These are phyloP conservation scores for Diplodia mutila DNA, from an alignment of 2,329 filamentous ascomycete genomes.

Conservation along the genomic window DNA sequence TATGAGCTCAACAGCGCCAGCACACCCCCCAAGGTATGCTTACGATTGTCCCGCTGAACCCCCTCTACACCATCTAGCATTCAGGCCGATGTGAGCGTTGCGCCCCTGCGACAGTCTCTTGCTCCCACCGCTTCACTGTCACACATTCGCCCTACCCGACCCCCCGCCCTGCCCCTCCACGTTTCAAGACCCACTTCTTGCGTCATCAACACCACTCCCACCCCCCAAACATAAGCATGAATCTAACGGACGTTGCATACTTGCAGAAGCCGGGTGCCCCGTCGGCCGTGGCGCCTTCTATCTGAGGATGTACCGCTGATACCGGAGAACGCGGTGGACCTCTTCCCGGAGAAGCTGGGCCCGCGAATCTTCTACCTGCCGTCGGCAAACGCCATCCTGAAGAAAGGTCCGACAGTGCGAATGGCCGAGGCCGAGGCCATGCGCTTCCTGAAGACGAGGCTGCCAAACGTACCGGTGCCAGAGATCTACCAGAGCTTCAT, in stretches of 20 bases:
- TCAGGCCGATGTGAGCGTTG: background rate
- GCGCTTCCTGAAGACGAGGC: slow-evolving; percentile 14
- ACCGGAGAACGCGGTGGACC: slow-evolving; percentile 24
- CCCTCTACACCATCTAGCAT: background rate
- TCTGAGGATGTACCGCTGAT: slow-evolving; percentile 24
- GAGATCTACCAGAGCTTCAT: slow-evolving; percentile 25
- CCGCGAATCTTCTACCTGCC: slow-evolving; percentile 24
- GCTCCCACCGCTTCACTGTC: background rate
- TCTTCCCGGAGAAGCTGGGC: slow-evolving; percentile 22
- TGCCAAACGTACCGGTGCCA: slow-evolving; percentile 4
- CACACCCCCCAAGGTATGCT: slow-evolving; percentile 10
- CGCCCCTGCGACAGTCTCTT: background rate
- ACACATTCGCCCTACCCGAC: background rate
- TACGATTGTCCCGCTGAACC: background rate
- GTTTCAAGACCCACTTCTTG: slow-evolving; percentile 13
- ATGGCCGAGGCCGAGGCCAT: slow-evolving; percentile 25
- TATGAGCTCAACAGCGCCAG: background rate
- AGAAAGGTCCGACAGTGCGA: slow-evolving; percentile 21
- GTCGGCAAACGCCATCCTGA: slow-evolving; percentile 24
- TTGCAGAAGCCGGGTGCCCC: slow-evolving; percentile 19
- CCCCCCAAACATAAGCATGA: background rate
- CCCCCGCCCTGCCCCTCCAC: background rate
- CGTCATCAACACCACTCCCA: slow-evolving; percentile 6
- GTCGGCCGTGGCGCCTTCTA: slow-evolving; percentile 21
- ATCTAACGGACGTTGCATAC: slow-evolving; percentile 23